These are phyloP conservation scores for Cucurbita moschata DNA, from an alignment of 306 rosid genomes.

Conservation along the genomic window DNA sequence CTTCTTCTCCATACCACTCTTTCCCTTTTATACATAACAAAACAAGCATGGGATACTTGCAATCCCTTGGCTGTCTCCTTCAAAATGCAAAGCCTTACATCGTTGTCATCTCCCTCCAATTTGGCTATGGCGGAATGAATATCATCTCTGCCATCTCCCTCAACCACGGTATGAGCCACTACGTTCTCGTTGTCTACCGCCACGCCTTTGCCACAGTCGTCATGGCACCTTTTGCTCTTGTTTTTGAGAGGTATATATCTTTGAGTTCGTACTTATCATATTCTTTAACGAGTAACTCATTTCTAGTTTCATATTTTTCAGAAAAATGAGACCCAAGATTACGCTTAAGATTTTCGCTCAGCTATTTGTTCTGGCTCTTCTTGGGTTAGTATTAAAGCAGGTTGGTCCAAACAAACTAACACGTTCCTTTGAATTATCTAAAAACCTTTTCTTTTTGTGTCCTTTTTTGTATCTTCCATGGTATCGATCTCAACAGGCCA, in stretches of 20 bases:
- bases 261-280: no score
- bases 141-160: conserved; percentile 75
- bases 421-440: no score
- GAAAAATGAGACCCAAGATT: conserved; percentile 76
- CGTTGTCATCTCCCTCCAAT: conserved; percentile 73
- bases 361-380: conserved; percentile 67
- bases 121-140: conserved; percentile 90
- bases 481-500: conserved; percentile 32
- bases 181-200: conserved; percentile 72
- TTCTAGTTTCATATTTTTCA: conserved; percentile 1
- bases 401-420: not conserved
- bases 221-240: conserved; percentile 79
- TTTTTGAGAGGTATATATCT: conserved; percentile 51
- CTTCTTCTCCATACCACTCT: not conserved
- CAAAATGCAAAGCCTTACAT: conserved; percentile 66
- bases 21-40: no score
- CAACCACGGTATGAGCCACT: conserved; percentile 81
- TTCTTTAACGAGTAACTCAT: no score
- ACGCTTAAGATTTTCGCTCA: conserved; percentile 52
- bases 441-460: not conserved
- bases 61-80: not conserved
- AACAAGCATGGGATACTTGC: not conserved
- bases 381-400: conserved; percentile 44
- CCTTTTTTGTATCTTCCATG: not conserved
- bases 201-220: conserved; percentile 77